Evolutionary conservation across 768 basidiomycete species (phyloP).

Genomic region (Phaeotremella skinneri): DNA sequence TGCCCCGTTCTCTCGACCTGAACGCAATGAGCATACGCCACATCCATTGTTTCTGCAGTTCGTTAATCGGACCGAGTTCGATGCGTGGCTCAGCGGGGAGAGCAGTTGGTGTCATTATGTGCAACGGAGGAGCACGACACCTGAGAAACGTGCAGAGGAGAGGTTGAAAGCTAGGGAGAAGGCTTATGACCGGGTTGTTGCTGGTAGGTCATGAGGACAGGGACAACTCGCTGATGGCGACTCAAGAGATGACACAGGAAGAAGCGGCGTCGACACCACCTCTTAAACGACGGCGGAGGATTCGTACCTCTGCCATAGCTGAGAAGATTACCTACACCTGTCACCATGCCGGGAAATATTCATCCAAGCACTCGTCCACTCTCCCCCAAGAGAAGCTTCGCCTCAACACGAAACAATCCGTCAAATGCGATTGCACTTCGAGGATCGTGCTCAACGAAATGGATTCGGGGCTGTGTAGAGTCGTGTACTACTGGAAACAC

Average conservation of each 20-base stretch:
- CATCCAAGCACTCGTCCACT: slow-evolving; percentile 28
- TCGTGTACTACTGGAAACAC: slow-evolving; percentile 41
- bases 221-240: not conserved
- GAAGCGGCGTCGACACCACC: slow-evolving; percentile 30
- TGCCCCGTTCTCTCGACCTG: slow-evolving; percentile 28
- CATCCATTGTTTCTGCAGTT: slow-evolving; percentile 34
- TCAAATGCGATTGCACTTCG: slow-evolving; percentile 40
- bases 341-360: slow-evolving; percentile 44
- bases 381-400: slow-evolving; percentile 34
- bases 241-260: slow-evolving; percentile 36
- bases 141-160: slow-evolving; percentile 42
- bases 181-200: slow-evolving; percentile 28
- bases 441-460: slow-evolving; percentile 38
- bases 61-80: slow-evolving; percentile 21
- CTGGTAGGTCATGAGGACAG: slow-evolving; percentile 24
- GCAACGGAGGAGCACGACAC: slow-evolving; percentile 42
- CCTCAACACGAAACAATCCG: slow-evolving; percentile 44
- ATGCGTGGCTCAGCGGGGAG: slow-evolving; percentile 38
- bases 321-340: slow-evolving; percentile 48
- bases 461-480: slow-evolving; percentile 32
- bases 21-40: slow-evolving; percentile 26
- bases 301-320: slow-evolving; percentile 28
- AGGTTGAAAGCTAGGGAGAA: slow-evolving; percentile 33
- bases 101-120: slow-evolving; percentile 48
- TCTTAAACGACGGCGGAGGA: slow-evolving; percentile 35